Evolutionary conservation across 805 yeast genomes (phyloP).

Genomic region (Pichia manshurica): DNA sequence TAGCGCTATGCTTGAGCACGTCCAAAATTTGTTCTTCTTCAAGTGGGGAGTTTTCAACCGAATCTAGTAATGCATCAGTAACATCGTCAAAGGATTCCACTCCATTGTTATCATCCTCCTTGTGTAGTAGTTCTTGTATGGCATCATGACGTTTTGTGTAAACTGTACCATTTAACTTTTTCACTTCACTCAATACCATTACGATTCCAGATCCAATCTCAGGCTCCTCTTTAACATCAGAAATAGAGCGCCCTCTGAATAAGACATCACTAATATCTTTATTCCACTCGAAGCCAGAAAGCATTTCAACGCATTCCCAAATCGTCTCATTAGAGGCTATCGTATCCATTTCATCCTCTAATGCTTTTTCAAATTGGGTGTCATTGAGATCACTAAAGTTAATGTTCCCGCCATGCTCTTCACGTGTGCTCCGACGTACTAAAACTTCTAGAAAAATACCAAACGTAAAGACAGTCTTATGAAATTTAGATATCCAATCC

Average conservation of each 20-base stretch:
- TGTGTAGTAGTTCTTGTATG: neutral
- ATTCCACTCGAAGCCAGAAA: slow-evolving; percentile 13
- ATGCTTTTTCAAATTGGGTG: neutral
- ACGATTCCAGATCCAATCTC: slow-evolving; percentile 10
- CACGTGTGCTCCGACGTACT: slow-evolving; percentile 8
- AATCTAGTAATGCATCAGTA: slow-evolving; percentile 10
- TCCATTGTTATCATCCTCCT: neutral
- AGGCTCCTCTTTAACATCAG: neutral
- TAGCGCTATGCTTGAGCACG: neutral
- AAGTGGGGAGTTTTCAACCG: neutral
- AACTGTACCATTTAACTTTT: neutral
- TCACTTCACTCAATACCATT: slow-evolving; percentile 9
- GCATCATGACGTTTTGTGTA: neutral
- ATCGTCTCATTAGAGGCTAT: neutral
- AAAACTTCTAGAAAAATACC: slow-evolving; percentile 15
- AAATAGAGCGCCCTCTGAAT: neutral
- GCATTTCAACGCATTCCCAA: slow-evolving; percentile 8
- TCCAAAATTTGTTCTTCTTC: neutral
- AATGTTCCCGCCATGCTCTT: neutral
- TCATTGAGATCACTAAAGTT: slow-evolving; percentile 2
- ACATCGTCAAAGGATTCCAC: slow-evolving; percentile 2
- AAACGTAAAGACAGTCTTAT: slow-evolving; percentile 9
- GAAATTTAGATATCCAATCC: slow-evolving; percentile 14
- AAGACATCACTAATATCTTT: slow-evolving; percentile 1
- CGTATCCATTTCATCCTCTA: slow-evolving; percentile 3